Base-by-base conservation (phyloP, 2,329 filamentous ascomycete species). In the Helminthosporium solani region DNA sequence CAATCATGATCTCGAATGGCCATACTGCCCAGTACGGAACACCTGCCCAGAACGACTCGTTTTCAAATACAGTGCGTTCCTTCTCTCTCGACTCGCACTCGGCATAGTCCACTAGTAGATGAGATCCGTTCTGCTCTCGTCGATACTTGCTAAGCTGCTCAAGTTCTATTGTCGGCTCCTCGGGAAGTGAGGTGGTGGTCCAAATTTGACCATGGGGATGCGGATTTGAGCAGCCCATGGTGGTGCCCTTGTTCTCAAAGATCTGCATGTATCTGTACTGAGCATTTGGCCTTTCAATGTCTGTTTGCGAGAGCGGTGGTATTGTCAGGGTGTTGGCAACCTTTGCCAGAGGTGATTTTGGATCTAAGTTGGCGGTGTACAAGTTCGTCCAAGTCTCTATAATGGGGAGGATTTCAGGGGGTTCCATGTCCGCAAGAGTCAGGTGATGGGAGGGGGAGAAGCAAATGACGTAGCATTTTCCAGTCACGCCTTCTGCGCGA, bases 201-300 rank as follows among this genome's bases (percentile, higher is more conserved):
- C 94, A 99, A 52, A 96, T 80, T 70, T 99, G 94, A 48, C 94
- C 92, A 73, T 99, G 94, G 0, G 94, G 94, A 70, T 99, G 94
- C 1, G 94, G 94, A 70, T 99, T 99, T 1, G 92, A 97, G 76
- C 94, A 99, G 41, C 94, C 94, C 94, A 99, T 99, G 9, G 92
- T 90, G 1, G 88, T 84, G 41, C 94, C 94, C 74, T 99, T 99
- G 77, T 99, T 99, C 75, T 99, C 94, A 53, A 99, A 99, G 54
- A 99, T 97, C 68, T 99, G 94, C 91, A 99, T 96, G 74, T 95
- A 97, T 43, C 87, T 83, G 61, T 95, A 90, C 71, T 95, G 89
- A 42, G 87, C 81, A 41, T 79, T 83, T 3, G 90, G 86, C 21
- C 74, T 72, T 7, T 73, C 66, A 8, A 70, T 52, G 39, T 73